These are phyloP conservation scores for Suillus occidentalis DNA, from an alignment of 768 basidiomycete species.

Conservation along the genomic window DNA sequence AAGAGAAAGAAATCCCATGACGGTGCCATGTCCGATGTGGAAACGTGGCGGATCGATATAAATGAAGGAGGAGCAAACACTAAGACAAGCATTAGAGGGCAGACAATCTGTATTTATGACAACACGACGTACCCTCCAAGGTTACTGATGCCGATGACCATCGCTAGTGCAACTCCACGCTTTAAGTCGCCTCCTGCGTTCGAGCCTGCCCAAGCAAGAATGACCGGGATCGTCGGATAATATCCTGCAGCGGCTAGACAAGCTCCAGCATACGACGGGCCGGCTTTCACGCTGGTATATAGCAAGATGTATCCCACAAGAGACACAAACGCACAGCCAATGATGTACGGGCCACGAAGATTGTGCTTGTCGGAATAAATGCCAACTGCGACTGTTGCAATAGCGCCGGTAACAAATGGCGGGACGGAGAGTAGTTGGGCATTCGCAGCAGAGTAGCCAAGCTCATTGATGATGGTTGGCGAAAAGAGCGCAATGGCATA, in stretches of 20 bases:
- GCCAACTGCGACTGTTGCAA: constrained; percentile 43
- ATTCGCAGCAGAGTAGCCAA: constrained; percentile 51
- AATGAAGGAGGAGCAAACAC: constrained; percentile 43
- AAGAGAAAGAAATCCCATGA: constrained; percentile 34
- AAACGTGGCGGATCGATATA: no score
- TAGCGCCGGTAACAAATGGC: constrained; percentile 47
- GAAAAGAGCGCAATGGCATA: constrained; percentile 51
- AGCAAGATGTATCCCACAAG: constrained; percentile 53
- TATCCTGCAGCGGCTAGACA: constrained; percentile 53
- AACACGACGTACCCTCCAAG: constrained; percentile 43
- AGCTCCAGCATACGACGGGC: constrained; percentile 43
- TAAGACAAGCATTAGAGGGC: constrained; percentile 9
- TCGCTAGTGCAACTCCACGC: constrained; percentile 49
- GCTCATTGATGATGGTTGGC: constrained; percentile 48
- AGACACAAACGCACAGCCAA: constrained; percentile 40
- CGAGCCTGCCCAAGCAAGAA: constrained; percentile 53
- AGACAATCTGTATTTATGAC: constrained; percentile 30
- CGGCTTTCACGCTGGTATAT: constrained; percentile 32
- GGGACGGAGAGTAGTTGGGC: constrained; percentile 51
- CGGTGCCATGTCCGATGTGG: constrained; percentile 17
- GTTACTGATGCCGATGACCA: constrained; percentile 56
- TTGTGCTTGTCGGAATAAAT: constrained; percentile 42
- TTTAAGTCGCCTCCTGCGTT: constrained; percentile 57
- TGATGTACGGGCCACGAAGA: constrained; percentile 50
- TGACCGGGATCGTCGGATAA: constrained; percentile 47